A percentile compares a stretch with the other conserved stretches of the same genome.
phyloP scores from a whole-genome alignment of 768 basidiomycete genomes.

The Crepidotus variabilis region DNA sequence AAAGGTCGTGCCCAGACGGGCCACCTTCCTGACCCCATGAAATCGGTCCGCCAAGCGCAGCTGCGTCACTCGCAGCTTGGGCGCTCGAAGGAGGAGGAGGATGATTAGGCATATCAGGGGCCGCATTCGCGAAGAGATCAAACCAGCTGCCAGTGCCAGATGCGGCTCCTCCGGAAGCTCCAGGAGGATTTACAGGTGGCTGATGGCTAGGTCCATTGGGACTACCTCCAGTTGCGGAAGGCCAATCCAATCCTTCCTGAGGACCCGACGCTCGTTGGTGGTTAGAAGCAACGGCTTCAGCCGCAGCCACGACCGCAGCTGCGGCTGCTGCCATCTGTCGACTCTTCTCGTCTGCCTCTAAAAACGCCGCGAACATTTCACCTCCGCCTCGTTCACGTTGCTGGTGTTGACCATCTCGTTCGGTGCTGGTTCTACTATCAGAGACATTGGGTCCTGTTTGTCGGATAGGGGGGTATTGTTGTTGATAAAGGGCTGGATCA shows the following conservation, averaged over 20 bases:
- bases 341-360: slow-evolving; percentile 25
- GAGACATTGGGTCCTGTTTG: background rate
- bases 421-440: background rate
- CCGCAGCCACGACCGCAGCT: background rate
- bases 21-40: background rate
- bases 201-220: background rate
- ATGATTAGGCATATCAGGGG: background rate
- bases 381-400: slow-evolving; percentile 8
- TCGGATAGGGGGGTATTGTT: slow-evolving; percentile 5
- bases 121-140: slow-evolving; percentile 9
- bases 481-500: slow-evolving; percentile 8
- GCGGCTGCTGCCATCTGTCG: slow-evolving; percentile 7
- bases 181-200: background rate
- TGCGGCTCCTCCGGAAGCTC: background rate
- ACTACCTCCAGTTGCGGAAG: background rate
- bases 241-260: slow-evolving; percentile 6
- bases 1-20: background rate
- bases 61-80: background rate
- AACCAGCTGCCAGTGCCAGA: slow-evolving; percentile 10
- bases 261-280: background rate
- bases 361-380: slow-evolving; percentile 24
- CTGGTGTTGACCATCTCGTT: background rate
- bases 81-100: background rate
- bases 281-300: background rate
- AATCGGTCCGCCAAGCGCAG: background rate